Base-by-base conservation (phyloP, 2,329 filamentous ascomycete genomes). In the Phaeophleospora eucalypticola region DNA sequence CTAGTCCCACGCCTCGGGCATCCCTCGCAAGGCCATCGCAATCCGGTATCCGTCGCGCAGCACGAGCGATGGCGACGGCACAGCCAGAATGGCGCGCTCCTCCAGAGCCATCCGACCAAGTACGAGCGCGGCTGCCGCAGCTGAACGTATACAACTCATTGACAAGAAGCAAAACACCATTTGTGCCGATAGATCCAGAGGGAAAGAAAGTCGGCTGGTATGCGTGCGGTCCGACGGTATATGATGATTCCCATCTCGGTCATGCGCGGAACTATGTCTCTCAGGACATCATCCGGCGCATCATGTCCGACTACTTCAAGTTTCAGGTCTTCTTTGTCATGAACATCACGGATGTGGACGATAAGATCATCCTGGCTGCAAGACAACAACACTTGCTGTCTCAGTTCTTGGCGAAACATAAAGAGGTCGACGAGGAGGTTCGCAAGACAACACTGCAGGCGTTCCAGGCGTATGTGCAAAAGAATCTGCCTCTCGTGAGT, bases 261-360 rank as follows among this genome's bases (percentile, higher is more conserved):
- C 89, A 95, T 68, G 89, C 87, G 21, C 78, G 88, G 58, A 95
- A 95, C 71, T 95, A 95, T 78, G 87, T 95, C 53, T 87, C 84
- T 41, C 91, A 87, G 37, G 89, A 95, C 67, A 89, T 95, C 54
- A 83, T 95, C 58, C 80, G 89, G 51, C 82, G 89, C 60, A 87
- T 95, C 59, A 71, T 95, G 68, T 75, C 79, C 61, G 82, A 91
- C 66, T 91, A 93, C 69, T 94, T 95, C 66, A 81, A 82, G 51
- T 93, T 86, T 67, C 74, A 89, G 35, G 81, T 95, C 56, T 81
- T 83, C 50, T 95, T 94, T 70, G 87, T 95, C 56, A 93, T 94
- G 84, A 95, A 95, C 70, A 89, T 93, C 53, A 95, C 89, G 20
- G 89, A 91, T 60, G 65, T 91, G 33, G 86, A 89, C 43, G 68